Base-by-base conservation (phyloP, 306 rosid genomes). In the Quercus berberidifolia region DNA sequence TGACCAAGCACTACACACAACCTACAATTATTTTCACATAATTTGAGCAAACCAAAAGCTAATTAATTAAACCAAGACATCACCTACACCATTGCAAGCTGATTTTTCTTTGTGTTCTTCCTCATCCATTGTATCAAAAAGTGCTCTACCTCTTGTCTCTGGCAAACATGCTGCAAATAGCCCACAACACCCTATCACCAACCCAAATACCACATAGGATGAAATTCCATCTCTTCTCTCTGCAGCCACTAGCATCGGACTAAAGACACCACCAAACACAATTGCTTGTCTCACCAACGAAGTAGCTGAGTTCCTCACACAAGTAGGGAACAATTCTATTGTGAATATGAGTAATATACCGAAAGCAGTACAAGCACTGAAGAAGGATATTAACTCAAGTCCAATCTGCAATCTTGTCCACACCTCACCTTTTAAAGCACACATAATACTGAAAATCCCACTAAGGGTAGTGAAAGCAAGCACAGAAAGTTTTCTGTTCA, bases 91-190 rank as follows among this genome's bases (percentile, higher is more conserved):
- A 6, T 35, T 35, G 9, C 43, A 35, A 2, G 43, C 43, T 1
- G 43, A 3, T 6, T 46, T 46, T 19, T 41, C 75, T 74, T 59
- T 88, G 23, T 21, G 43, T 59, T 84, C 90, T 77, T 86, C 88
- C 71, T 92, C 89, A 1, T 85, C 94, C 80, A 89, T 78, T 1
- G 92, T 86, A 78, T 92, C 97, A 86, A 81, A 76, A 46, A 90
- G 69, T 11, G 76, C 41, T 73, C 75, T 80, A 2, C 93, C 93
- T 49, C 79, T 87, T 0, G 92, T 90, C 87, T 90, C 93, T 0
- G 94, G 94, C 79, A 92, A 78, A 20, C 81, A 83, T 15, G 78
- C 64, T 3, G 28, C 91, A 76, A 90, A 90, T 30, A 86, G 7
- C 11, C 93, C 93, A 83, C 88, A 74, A 20, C 69, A 25, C 1